A percentile compares a stretch with the other conserved stretches of the same genome.
phyloP scores from a whole-genome alignment of 495 filamentous ascomycete species.

The Penicillium coprophilum region DNA sequence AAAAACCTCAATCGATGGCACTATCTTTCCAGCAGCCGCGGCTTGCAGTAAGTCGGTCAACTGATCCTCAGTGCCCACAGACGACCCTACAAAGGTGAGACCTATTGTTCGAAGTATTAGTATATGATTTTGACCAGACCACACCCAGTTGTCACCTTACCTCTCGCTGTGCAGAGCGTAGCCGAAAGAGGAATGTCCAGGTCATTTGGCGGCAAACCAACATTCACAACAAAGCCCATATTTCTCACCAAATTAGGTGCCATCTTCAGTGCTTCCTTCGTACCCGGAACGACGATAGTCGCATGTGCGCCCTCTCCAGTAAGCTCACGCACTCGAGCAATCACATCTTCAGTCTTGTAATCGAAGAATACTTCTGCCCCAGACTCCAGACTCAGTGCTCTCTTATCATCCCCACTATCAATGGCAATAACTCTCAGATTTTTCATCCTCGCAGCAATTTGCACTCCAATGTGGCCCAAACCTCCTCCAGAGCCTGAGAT shows the following conservation, averaged over 20 bases:
- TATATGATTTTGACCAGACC: neutral
- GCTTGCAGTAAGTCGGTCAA: conserved; percentile 26
- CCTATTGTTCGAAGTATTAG: conserved; percentile 13
- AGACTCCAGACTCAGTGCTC: conserved; percentile 28
- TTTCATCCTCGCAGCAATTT: conserved; percentile 31
- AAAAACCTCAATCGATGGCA: conserved; percentile 25
- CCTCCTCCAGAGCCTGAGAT: conserved; percentile 39
- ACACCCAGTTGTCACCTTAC: conserved; percentile 13
- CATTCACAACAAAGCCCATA: conserved; percentile 30
- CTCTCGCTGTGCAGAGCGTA: conserved; percentile 30
- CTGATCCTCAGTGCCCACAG: conserved; percentile 31
- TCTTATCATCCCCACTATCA: conserved; percentile 33
- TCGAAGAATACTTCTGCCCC: conserved; percentile 35
- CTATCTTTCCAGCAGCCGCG: conserved; percentile 23
- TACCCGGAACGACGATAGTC: conserved; percentile 31
- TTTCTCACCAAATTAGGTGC: conserved; percentile 32
- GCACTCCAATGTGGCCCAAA: conserved; percentile 39
- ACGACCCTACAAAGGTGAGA: conserved; percentile 30
- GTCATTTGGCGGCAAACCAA: conserved; percentile 32
- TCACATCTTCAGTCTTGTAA: conserved; percentile 31
- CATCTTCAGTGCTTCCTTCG: conserved; percentile 25
- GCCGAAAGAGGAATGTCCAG: conserved; percentile 31
- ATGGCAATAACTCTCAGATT: conserved; percentile 35
- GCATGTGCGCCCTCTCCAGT: conserved; percentile 36
- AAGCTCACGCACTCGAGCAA: conserved; percentile 25